phyloP scores from a whole-genome alignment of 2,329 filamentous ascomycete species.

The Trichoderma hamatum region DNA sequence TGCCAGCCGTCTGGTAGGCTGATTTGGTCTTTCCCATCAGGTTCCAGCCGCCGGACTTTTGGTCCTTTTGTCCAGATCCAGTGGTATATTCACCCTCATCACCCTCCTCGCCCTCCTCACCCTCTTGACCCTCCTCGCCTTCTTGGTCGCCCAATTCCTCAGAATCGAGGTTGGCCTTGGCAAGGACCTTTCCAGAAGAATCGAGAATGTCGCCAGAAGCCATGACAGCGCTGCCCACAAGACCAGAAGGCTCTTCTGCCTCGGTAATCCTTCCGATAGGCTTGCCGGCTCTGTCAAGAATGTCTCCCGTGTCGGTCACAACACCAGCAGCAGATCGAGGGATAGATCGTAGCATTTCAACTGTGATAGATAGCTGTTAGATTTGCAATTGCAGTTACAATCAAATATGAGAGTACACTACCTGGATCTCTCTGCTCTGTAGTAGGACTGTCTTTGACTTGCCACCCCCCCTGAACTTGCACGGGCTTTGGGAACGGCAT shows the following conservation, averaged over 20 bases:
- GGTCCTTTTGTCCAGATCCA: slow-evolving; percentile 36
- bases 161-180: slow-evolving; percentile 44
- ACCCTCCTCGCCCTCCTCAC: slow-evolving; percentile 42
- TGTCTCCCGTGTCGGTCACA: slow-evolving; percentile 50
- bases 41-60: slow-evolving; percentile 36
- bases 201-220: slow-evolving; percentile 42
- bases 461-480: slow-evolving; percentile 36
- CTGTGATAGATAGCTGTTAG: slow-evolving; percentile 27
- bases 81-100: slow-evolving; percentile 48
- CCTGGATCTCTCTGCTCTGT: slow-evolving; percentile 38
- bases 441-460: slow-evolving; percentile 37
- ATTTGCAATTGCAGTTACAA: background rate
- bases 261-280: slow-evolving; percentile 48
- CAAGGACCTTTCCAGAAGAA: slow-evolving; percentile 46
- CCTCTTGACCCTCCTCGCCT: slow-evolving; percentile 32
- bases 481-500: slow-evolving; percentile 36
- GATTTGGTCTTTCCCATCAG: slow-evolving; percentile 37
- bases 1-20: slow-evolving; percentile 31
- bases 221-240: slow-evolving; percentile 47
- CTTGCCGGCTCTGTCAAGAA: slow-evolving; percentile 50
- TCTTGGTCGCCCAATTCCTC: slow-evolving; percentile 37
- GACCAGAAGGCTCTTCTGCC: slow-evolving; percentile 44
- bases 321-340: slow-evolving; percentile 46
- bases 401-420: slow-evolving; percentile 30
- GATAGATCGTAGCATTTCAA: slow-evolving; percentile 36